Evolutionary conservation across 148 eudicot species (phyloP).

Genomic region (Talinum fruticosum): DNA sequence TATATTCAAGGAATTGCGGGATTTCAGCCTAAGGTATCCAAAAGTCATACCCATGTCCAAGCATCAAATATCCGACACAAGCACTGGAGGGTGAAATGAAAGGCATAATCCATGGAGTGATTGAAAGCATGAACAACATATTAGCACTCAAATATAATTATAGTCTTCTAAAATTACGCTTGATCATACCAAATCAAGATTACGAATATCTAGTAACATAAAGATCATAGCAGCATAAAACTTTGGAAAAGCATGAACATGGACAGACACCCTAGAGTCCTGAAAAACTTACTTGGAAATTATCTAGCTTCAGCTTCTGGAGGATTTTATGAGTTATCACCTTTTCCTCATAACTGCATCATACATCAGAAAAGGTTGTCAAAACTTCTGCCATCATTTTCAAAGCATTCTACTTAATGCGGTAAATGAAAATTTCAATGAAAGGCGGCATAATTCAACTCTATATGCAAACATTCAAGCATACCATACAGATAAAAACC

Average conservation of each 20-base stretch:
- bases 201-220: neutral
- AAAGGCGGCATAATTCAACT: neutral
- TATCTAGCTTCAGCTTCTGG: slow-evolving; percentile 72
- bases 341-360: slow-evolving; percentile 74
- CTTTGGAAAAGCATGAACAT: neutral
- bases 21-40: neutral
- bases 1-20: neutral
- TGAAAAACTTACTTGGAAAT: slow-evolving; percentile 66
- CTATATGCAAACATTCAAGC: neutral
- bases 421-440: neutral
- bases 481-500: neutral
- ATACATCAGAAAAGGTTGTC: slow-evolving; percentile 9
- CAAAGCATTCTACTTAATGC: neutral
- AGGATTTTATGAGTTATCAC: slow-evolving; percentile 69
- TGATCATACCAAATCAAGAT: neutral
- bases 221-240: neutral
- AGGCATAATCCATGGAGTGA: neutral
- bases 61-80: neutral
- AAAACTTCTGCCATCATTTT: neutral
- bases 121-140: neutral
- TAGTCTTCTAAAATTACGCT: neutral
- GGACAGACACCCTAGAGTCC: neutral
- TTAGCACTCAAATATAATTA: neutral
- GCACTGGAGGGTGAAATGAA: neutral
- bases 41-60: neutral